A percentile compares a stretch with the other conserved stretches of the same genome.
phyloP scores from a whole-genome alignment of 345 rosid genomes.

The Murraya koenigii region DNA sequence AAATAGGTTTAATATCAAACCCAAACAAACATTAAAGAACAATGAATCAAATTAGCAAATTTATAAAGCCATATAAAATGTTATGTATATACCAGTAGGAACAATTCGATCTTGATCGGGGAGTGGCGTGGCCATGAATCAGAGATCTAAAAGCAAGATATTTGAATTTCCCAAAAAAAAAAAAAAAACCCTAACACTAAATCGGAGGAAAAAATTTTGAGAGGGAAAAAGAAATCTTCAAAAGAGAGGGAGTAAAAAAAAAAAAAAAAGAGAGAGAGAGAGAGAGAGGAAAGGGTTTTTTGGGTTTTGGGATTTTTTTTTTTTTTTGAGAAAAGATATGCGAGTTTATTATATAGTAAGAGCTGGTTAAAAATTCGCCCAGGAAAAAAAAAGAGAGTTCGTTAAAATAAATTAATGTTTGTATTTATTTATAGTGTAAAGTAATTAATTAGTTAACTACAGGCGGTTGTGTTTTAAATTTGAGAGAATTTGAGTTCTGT shows the following conservation, averaged over 20 bases:
- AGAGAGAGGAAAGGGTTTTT: not conserved
- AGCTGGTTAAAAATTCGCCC: not conserved
- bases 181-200: not conserved
- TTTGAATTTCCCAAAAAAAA: not conserved
- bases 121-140: constrained; percentile 11
- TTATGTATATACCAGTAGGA: constrained; percentile 31
- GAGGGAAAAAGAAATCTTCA: constrained; percentile 16
- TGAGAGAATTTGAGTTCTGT: not conserved
- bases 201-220: constrained; percentile 6
- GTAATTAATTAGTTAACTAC: not conserved
- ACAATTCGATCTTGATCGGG: constrained; percentile 30
- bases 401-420: not conserved
- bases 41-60: not conserved
- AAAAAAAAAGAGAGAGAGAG: no score
- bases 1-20: not conserved
- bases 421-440: not conserved
- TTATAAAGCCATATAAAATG: not conserved
- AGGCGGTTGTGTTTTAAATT: not conserved
- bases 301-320: constrained; percentile 8
- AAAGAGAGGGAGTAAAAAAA: not conserved
- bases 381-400: no score
- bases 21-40: not conserved
- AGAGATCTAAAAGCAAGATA: constrained; percentile 4
- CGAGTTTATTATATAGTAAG: not conserved
- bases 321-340: not conserved